These are phyloP conservation scores for Daldinia grandis DNA, from an alignment of 495 filamentous ascomycete species.

Conservation along the genomic window DNA sequence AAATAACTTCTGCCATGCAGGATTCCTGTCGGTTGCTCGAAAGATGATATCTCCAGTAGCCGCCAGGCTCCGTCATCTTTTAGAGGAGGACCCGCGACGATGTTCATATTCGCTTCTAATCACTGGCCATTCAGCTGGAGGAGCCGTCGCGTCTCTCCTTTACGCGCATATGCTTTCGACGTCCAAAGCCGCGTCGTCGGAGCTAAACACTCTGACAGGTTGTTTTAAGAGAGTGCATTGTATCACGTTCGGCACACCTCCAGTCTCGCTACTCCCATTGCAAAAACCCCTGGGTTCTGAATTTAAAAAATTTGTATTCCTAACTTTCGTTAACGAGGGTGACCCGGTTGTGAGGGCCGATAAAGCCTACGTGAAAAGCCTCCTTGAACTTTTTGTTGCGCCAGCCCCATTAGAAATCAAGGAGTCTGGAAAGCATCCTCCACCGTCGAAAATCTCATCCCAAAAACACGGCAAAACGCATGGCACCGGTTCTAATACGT, in stretches of 20 bases:
- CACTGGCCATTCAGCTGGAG: constrained; percentile 85
- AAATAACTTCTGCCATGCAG: constrained; percentile 77
- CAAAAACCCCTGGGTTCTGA: constrained; percentile 59
- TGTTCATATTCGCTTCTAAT: constrained; percentile 75
- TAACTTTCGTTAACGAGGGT: constrained; percentile 83
- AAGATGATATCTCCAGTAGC: constrained; percentile 80
- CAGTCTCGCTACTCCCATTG: constrained; percentile 74
- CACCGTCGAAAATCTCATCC: constrained; percentile 15
- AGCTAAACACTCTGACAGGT: constrained; percentile 70
- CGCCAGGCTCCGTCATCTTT: constrained; percentile 67
- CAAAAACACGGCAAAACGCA: constrained; percentile 19
- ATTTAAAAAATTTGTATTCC: constrained; percentile 71
- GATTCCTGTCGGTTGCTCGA: constrained; percentile 76
- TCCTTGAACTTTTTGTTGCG: constrained; percentile 73
- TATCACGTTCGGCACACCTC: constrained; percentile 82
- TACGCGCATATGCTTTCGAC: constrained; percentile 80
- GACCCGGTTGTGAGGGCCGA: constrained; percentile 82
- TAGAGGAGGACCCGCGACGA: constrained; percentile 74
- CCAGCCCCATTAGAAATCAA: constrained; percentile 57
- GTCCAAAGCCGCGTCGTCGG: constrained; percentile 61
- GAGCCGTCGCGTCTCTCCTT: constrained; percentile 78
- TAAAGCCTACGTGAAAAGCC: constrained; percentile 72
- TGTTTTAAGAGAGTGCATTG: constrained; percentile 82
- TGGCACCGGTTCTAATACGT: constrained; percentile 43
- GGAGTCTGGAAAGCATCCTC: constrained; percentile 18